Evolutionary conservation across 1,284 basidiomycete genomes (phyloP).

Genomic region (Puccinia horiana): DNA sequence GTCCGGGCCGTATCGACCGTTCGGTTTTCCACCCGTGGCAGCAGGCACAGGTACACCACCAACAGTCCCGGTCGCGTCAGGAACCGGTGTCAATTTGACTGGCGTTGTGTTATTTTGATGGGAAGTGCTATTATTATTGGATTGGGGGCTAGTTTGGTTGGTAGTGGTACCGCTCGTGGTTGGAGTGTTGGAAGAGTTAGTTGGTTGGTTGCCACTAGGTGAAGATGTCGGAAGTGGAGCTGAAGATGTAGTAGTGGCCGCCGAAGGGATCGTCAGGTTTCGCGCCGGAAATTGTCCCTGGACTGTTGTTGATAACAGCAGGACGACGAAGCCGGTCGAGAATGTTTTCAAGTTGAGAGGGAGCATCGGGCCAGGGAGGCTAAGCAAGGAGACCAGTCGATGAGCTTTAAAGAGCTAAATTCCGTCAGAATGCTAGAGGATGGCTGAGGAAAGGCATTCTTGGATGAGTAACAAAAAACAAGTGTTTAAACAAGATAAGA

Average conservation of each 20-base stretch:
- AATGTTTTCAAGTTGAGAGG: not conserved
- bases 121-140: not conserved
- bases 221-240: not conserved
- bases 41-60: conserved; percentile 17
- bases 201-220: not conserved
- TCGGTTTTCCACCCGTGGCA: conserved; percentile 22
- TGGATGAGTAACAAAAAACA: not conserved
- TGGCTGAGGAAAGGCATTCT: not conserved
- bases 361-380: not conserved
- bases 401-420: not conserved
- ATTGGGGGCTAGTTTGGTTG: not conserved
- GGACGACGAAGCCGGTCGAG: not conserved
- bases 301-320: not conserved
- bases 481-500: not conserved
- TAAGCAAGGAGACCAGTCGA: not conserved
- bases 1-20: conserved; percentile 31
- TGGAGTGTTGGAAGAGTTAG: not conserved
- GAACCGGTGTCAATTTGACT: conserved; percentile 14
- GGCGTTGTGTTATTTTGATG: not conserved
- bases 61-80: conserved; percentile 3
- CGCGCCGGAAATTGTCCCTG: not conserved
- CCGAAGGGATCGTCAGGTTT: conserved; percentile 14
- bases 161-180: not conserved
- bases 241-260: not conserved
- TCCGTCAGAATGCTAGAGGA: not conserved